Conservation (phyloP, 2,329 filamentous ascomycete genomes). For the Fusarium oxysporum region DNA sequence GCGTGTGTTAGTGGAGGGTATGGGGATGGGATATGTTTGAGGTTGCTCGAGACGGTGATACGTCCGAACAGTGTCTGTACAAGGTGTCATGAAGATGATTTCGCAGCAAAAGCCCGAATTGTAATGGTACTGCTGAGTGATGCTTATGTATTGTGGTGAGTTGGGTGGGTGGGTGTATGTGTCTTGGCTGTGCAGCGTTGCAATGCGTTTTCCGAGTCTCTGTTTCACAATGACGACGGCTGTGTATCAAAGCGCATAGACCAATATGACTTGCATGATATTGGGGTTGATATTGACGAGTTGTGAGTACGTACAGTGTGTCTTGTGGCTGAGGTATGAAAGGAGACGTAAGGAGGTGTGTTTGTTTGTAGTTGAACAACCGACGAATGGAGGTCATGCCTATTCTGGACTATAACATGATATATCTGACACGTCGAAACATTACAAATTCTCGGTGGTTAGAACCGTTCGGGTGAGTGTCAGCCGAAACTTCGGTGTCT, state of each 20-base stretch:
- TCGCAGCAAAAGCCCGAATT: conserved; percentile 35
- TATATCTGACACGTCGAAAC: not conserved
- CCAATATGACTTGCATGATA: conserved; percentile 17
- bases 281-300: not conserved
- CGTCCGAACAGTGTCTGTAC: conserved; percentile 17
- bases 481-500: conserved; percentile 9
- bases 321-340: not conserved
- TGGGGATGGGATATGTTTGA: conserved; percentile 23
- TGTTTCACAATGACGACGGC: conserved; percentile 30
- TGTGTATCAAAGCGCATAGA: conserved; percentile 1
- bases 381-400: not conserved
- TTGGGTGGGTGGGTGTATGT: conserved; percentile 16
- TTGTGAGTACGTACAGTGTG: not conserved
- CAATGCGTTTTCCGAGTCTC: conserved; percentile 26
- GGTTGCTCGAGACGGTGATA: conserved; percentile 27
- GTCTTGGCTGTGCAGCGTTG: conserved; percentile 18
- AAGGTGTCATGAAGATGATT: conserved; percentile 21
- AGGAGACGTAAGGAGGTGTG: not conserved
- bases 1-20: conserved; percentile 1
- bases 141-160: not conserved
- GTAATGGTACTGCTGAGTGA: conserved; percentile 16
- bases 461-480: conserved; percentile 7
- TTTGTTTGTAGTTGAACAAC: not conserved
- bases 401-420: not conserved
- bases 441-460: not conserved